phyloP scores from a whole-genome alignment of 2,329 filamentous ascomycete species.

The Ophidiomyces ophidiicola region DNA sequence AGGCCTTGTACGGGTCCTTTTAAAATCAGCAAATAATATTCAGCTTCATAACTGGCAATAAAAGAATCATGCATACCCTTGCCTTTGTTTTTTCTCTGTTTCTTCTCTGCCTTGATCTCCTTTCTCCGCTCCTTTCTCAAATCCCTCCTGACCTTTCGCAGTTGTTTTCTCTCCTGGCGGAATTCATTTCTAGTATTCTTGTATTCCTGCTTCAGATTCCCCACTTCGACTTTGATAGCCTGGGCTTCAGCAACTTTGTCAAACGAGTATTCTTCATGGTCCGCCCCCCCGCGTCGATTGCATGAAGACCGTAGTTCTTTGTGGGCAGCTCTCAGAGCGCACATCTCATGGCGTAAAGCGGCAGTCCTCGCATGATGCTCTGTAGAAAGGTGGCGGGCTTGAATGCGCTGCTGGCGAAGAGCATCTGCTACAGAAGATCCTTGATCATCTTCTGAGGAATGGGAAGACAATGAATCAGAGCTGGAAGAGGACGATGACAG shows the following conservation, averaged over 20 bases:
- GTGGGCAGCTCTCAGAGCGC: slow-evolving; percentile 10
- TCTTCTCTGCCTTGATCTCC: slow-evolving; percentile 11
- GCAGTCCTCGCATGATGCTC: slow-evolving; percentile 8
- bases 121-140: slow-evolving; percentile 15
- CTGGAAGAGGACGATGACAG: slow-evolving; percentile 13
- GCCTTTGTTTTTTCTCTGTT: slow-evolving; percentile 12
- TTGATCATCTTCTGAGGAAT: background rate
- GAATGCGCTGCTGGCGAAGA: slow-evolving; percentile 4
- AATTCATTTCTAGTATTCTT: slow-evolving; percentile 26
- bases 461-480: slow-evolving; percentile 7
- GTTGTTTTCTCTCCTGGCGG: slow-evolving; percentile 16
- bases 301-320: slow-evolving; percentile 9
- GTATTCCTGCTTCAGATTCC: slow-evolving; percentile 29
- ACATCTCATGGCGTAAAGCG: slow-evolving; percentile 10
- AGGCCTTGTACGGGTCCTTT: background rate
- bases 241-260: slow-evolving; percentile 19
- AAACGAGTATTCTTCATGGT: background rate
- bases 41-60: background rate
- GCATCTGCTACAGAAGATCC: background rate
- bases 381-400: slow-evolving; percentile 4
- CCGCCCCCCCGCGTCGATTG: background rate
- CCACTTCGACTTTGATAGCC: slow-evolving; percentile 28
- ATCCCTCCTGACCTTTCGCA: slow-evolving; percentile 15
- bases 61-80: slow-evolving; percentile 1
- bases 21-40: background rate